phyloP scores from a whole-genome alignment of 305 asterid genomes.

The Coffea humblotiana region DNA sequence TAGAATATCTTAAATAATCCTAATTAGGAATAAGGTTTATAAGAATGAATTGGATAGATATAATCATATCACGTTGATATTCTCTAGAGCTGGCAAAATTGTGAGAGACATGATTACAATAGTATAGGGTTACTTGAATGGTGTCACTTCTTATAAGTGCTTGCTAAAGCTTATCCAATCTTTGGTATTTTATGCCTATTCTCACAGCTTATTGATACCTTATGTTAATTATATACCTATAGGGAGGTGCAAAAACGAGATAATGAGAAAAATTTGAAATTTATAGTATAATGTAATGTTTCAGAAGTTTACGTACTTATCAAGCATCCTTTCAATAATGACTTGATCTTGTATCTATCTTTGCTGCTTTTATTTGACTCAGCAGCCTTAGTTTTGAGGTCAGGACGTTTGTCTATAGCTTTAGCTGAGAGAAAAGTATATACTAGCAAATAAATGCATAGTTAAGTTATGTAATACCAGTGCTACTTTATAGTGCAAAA shows the following conservation, averaged over 20 bases:
- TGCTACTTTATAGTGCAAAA: not conserved
- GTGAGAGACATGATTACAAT: slow-evolving; percentile 86
- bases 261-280: slow-evolving; percentile 13
- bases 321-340: slow-evolving; percentile 93
- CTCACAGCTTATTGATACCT: slow-evolving; percentile 95
- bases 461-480: not conserved
- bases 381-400: slow-evolving; percentile 73
- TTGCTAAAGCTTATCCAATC: slow-evolving; percentile 91
- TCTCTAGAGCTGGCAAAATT: slow-evolving; percentile 81
- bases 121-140: slow-evolving; percentile 67
- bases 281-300: slow-evolving; percentile 4
- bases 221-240: slow-evolving; percentile 89
- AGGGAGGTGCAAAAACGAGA: slow-evolving; percentile 5
- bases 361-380: slow-evolving; percentile 59
- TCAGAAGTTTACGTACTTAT: slow-evolving; percentile 50
- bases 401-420: slow-evolving; percentile 94
- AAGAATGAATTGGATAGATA: not conserved
- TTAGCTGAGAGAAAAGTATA: slow-evolving; percentile 55
- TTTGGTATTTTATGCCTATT: slow-evolving; percentile 87
- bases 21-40: not conserved
- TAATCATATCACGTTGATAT: slow-evolving; percentile 82
- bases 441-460: not conserved
- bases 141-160: slow-evolving; percentile 80
- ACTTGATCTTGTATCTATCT: slow-evolving; percentile 86
- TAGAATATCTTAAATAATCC: not conserved